Percentiles rank a stretch among this genome's conserved stretches.
phyloP scores from a whole-genome alignment of 1,284 basidiomycete species.

The Gymnopus androsaceus region DNA sequence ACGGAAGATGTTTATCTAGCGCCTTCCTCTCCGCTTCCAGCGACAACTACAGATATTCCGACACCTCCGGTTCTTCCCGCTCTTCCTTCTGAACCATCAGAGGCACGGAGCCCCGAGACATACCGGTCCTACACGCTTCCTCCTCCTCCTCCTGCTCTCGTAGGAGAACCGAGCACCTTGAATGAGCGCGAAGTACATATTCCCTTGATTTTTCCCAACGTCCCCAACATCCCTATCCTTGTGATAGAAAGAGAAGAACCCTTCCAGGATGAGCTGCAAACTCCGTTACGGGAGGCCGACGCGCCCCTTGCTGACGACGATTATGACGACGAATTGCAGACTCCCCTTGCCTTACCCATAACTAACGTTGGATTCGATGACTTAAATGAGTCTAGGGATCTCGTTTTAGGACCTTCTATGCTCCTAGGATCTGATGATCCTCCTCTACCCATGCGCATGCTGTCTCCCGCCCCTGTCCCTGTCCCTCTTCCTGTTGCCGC shows the following conservation, averaged over 20 bases:
- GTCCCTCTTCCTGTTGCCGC: slow-evolving; percentile 15
- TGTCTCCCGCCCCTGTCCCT: slow-evolving; percentile 22
- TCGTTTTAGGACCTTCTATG: background rate
- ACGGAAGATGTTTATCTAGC: too few species aligned
- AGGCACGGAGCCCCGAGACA: background rate
- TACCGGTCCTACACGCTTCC: slow-evolving; percentile 2
- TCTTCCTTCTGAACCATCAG: background rate
- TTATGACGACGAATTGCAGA: slow-evolving; percentile 10
- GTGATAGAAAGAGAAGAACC: background rate
- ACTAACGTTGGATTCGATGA: background rate
- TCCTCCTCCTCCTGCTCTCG: background rate
- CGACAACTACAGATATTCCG: background rate
- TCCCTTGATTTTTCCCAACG: background rate
- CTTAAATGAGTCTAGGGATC: background rate
- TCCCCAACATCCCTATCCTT: background rate
- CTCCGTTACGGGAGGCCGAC: slow-evolving; percentile 1
- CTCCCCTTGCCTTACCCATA: slow-evolving; percentile 7
- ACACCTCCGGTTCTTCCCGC: background rate
- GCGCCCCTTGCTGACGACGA: background rate
- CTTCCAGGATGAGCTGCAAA: slow-evolving; percentile 12
- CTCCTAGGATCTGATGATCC: background rate
- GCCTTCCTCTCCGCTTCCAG: background rate
- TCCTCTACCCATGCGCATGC: background rate
- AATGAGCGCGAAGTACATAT: too few species aligned
- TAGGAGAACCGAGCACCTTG: background rate